phyloP scores from a whole-genome alignment of 495 filamentous ascomycete species.

The Penicilliopsis zonata region DNA sequence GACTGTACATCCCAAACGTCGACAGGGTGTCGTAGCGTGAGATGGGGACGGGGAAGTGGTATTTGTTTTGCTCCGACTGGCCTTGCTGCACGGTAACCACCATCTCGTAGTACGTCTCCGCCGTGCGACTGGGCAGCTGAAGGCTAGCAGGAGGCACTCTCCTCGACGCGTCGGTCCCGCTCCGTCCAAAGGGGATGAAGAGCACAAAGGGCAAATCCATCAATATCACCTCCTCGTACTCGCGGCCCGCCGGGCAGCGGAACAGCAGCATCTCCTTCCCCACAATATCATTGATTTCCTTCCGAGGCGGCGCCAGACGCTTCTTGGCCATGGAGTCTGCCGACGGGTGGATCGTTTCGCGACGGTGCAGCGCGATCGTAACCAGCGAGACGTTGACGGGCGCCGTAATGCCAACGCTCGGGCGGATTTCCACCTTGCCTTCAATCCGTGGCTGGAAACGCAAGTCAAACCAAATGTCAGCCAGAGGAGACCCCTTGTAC shows the following conservation, averaged over 20 bases:
- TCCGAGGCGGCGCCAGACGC: constrained; percentile 80
- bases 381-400: constrained; percentile 88
- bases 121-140: constrained; percentile 80
- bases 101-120: constrained; percentile 93
- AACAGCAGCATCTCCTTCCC: constrained; percentile 93
- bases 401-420: constrained; percentile 66
- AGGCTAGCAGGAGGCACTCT: constrained; percentile 87
- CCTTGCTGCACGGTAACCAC: constrained; percentile 94
- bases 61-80: constrained; percentile 72
- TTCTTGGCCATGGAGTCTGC: constrained; percentile 90
- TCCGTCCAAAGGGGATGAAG: constrained; percentile 90
- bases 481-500: not conserved
- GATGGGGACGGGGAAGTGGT: constrained; percentile 82
- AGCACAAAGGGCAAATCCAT: constrained; percentile 98
- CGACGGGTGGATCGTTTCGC: constrained; percentile 92
- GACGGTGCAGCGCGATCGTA: constrained; percentile 81
- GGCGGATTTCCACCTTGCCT: constrained; percentile 95
- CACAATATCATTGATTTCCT: constrained; percentile 83
- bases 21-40: constrained; percentile 90
- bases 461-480: not conserved
- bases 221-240: constrained; percentile 77
- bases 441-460: constrained; percentile 79
- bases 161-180: constrained; percentile 74
- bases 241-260: constrained; percentile 68
- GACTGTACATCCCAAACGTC: constrained; percentile 99